Conservation (phyloP, 768 basidiomycete genomes). For the Tulasnella sp. region DNA sequence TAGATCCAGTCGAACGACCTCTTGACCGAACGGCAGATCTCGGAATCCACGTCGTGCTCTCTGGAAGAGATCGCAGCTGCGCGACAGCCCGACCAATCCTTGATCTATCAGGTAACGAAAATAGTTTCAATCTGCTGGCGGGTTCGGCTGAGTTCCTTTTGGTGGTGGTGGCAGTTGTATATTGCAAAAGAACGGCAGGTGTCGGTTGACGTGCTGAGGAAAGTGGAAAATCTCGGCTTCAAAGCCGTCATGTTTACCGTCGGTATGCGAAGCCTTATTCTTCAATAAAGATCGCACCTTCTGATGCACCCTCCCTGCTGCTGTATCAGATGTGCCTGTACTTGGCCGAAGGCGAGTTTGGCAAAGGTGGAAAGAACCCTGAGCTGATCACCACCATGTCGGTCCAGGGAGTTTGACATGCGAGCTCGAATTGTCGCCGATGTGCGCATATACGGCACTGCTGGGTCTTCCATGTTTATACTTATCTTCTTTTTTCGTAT, state of each 20-base stretch:
- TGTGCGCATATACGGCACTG: background rate
- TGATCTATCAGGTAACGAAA: slow-evolving; percentile 19
- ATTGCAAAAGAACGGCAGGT: slow-evolving; percentile 60
- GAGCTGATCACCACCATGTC: background rate
- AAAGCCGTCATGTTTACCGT: slow-evolving; percentile 84
- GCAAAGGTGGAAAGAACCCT: background rate
- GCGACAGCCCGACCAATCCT: slow-evolving; percentile 17
- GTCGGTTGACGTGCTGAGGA: slow-evolving; percentile 61
- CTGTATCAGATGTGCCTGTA: slow-evolving; percentile 60
- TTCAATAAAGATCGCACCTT: background rate
- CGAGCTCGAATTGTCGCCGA: background rate
- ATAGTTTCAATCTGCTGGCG: background rate
- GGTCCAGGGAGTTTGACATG: slow-evolving; percentile 53
- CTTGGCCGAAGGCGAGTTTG: slow-evolving; percentile 45
- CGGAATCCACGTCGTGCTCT: slow-evolving; percentile 20
- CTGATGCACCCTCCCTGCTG: slow-evolving; percentile 48
- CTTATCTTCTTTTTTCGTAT: background rate
- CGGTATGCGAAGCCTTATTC: background rate
- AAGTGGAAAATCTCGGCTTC: slow-evolving; percentile 67
- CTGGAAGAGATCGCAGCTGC: slow-evolving; percentile 22
- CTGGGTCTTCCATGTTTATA: background rate
- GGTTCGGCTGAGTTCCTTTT: background rate
- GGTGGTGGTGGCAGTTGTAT: slow-evolving; percentile 52
- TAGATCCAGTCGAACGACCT: background rate
- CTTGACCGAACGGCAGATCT: slow-evolving; percentile 11